A percentile compares a stretch with the other conserved stretches of the same genome.
phyloP scores from a whole-genome alignment of 768 basidiomycete species.

The Mycena pura region DNA sequence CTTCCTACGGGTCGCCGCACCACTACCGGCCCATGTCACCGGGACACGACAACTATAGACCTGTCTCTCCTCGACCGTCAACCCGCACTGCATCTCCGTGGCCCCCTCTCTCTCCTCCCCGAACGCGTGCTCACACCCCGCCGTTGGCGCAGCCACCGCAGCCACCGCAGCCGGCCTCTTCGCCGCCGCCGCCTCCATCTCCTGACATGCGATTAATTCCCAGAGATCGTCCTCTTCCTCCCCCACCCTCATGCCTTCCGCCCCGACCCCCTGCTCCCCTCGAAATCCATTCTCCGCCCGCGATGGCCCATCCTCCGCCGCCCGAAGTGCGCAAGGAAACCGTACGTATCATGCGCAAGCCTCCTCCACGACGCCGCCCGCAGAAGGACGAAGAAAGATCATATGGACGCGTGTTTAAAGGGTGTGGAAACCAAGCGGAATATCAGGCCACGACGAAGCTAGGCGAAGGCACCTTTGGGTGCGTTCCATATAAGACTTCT shows the following conservation, averaged over 20 bases:
- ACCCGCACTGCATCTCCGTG: conserved; percentile 28
- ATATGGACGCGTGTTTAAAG: conserved; percentile 71
- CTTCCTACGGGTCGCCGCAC: neutral
- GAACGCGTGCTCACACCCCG: conserved; percentile 16
- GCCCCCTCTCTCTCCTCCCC: conserved; percentile 26
- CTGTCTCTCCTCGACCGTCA: conserved; percentile 26
- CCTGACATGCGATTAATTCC: conserved; percentile 33
- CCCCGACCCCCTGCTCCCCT: conserved; percentile 56
- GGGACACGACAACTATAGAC: conserved; percentile 12
- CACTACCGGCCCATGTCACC: conserved; percentile 15
- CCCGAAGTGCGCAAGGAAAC: conserved; percentile 27
- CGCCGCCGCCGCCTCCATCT: conserved; percentile 37
- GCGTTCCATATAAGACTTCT: neutral
- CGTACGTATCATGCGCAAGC: conserved; percentile 40
- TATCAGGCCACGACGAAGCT: conserved; percentile 87
- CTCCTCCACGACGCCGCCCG: conserved; percentile 55
- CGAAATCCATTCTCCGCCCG: conserved; percentile 52
- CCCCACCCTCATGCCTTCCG: conserved; percentile 44
- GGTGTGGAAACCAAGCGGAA: conserved; percentile 74
- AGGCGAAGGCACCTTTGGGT: conserved; percentile 98
- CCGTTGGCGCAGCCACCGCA: too few species aligned
- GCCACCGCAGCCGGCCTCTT: conserved; percentile 31
- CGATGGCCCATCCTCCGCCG: conserved; percentile 35
- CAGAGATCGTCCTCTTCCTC: conserved; percentile 43
- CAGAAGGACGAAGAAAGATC: conserved; percentile 69